Base-by-base conservation (phyloP, 192 early-diverging fungal species). In the Coemansia sp. region DNA sequence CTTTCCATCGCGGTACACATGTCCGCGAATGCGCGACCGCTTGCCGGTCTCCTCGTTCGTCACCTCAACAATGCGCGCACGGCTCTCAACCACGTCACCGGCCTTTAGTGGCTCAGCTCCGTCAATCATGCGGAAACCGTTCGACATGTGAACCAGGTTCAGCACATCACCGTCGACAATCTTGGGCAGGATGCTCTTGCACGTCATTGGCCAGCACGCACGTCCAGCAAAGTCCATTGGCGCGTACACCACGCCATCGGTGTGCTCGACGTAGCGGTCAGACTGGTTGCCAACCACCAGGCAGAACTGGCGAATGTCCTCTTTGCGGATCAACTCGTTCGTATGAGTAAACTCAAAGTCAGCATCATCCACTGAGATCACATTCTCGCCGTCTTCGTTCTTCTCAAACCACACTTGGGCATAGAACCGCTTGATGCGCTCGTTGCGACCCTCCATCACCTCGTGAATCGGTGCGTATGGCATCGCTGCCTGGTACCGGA, bases 161-260 rank as follows among this genome's bases (percentile, higher is more conserved):
- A 92, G 80, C 29, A 97, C 77, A 73, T 97, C 95, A 43, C 93
- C 95, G 72, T 95, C 88, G 65, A 94, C 92, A 14, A 88, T 87
- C 68, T 88, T 89, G 41, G 91, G 89, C 83, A 93, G 87, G 37
- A 95, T 90, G 25, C 94, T 92, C 75, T 90, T 90, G 71, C 93
- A 89, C 52, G 94, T 85, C 68, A 87, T 81, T 75, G 89, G 86
- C 94, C 94, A 97, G 8, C 89, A 92, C 29, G 89, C 90, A 26
- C 93, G 93, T 55, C 94, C 93, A 35, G 92, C 93, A 76, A 90
- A 97, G 81, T 97, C 95, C 84, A 97, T 90, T 23, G 95, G 95
- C 58, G 84, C 83, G 52, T 51, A 26, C 58, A 45, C 58, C 21
- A 19, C 8, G 11, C 41, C 31, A 11, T 6, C 19, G 17, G 14